Percentiles rank a stretch among this genome's conserved stretches.
These are phyloP conservation scores for Aspergillus luchuensis DNA, from an alignment of 2,329 filamentous ascomycete species.

Conservation along the genomic window DNA sequence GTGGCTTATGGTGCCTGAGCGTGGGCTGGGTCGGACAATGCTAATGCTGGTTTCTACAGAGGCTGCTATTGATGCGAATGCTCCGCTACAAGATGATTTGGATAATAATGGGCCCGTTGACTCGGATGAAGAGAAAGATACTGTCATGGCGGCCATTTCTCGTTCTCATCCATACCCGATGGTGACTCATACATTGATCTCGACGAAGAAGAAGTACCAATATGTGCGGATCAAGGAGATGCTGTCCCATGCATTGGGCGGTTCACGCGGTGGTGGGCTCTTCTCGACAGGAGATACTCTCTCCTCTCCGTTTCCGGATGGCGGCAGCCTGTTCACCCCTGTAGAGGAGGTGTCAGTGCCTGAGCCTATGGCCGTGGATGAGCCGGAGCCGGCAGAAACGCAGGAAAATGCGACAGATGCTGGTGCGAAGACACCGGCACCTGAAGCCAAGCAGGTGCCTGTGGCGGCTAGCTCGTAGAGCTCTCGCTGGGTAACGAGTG, in stretches of 20 bases:
- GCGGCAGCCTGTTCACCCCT: conserved; percentile 37
- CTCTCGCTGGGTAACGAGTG: background rate
- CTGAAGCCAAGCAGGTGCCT: conserved; percentile 26
- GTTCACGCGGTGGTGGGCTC: conserved; percentile 48
- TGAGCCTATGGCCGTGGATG: conserved; percentile 20
- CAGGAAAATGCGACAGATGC: conserved; percentile 28
- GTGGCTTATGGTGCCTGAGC: conserved; percentile 2
- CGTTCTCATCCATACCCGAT: conserved; percentile 78
- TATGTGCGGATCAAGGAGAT: conserved; percentile 66
- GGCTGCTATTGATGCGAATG: conserved; percentile 91
- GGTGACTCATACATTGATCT: conserved; percentile 61
- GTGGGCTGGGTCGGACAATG: conserved; percentile 4
- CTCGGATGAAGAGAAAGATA: conserved; percentile 89
- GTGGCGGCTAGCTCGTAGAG: conserved; percentile 19
- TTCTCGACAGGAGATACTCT: conserved; percentile 43
- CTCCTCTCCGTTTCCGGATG: conserved; percentile 30
- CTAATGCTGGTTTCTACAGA: conserved; percentile 56
- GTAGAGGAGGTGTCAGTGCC: conserved; percentile 29
- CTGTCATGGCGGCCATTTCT: conserved; percentile 78
- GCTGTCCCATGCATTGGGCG: conserved; percentile 60
- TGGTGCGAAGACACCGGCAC: conserved; percentile 26
- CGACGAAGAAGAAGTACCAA: conserved; percentile 58
- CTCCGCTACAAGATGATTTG: conserved; percentile 82
- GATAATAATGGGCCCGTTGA: conserved; percentile 82
- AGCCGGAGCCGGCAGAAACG: conserved; percentile 11